Base-by-base conservation (phyloP, 2,329 filamentous ascomycete species). In the Scedosporium dehoogii region DNA sequence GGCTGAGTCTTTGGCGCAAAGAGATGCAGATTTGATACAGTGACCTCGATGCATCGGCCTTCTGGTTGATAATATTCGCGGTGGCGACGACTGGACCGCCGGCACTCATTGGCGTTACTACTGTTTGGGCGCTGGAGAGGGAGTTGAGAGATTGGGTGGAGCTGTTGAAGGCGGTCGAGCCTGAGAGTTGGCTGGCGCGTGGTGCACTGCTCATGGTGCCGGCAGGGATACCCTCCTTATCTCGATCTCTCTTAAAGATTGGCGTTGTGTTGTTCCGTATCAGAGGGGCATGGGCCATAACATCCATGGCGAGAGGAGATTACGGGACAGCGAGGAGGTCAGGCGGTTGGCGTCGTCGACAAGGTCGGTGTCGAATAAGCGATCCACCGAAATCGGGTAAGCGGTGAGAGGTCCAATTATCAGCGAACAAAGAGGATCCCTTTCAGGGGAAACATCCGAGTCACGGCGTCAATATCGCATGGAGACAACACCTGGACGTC, bases 31-130 rank as follows among this genome's bases (percentile, higher is more conserved):
- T 96, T 75, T 97, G 93, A 75, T 96, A 99, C 25, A 99, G 85
- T 10, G 92, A 97, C 64, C 88, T 84, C 62, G 90, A 91, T 67
- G 94, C 92, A 73, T 96, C 92, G 73, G 92, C 94, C 73, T 91
- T 90, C 75, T 93, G 90, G 77, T 99, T 99, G 81, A 99, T 96
- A 73, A 99, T 96, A 75, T 96, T 97, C 73, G 90, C 84, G 64
- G 89, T 91, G 64, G 92, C 89, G 69, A 91, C 78, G 65, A 92
- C 84, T 64, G 84, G 84, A 56, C 85, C 85, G 64, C 80, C 74
- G 64, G 75, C 84, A 9, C 48, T 77, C 9, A 69, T 66, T 60
- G 75, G 65, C n/a, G 68, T 67, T 41, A 74, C 71, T 29, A 76
- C 68, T 38, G 80, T 81, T 29, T 76, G 69, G 12, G 75, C 70